Percentiles rank a stretch among this genome's conserved stretches.
phyloP scores from a whole-genome alignment of 345 rosid species.

The Acer negundo region DNA sequence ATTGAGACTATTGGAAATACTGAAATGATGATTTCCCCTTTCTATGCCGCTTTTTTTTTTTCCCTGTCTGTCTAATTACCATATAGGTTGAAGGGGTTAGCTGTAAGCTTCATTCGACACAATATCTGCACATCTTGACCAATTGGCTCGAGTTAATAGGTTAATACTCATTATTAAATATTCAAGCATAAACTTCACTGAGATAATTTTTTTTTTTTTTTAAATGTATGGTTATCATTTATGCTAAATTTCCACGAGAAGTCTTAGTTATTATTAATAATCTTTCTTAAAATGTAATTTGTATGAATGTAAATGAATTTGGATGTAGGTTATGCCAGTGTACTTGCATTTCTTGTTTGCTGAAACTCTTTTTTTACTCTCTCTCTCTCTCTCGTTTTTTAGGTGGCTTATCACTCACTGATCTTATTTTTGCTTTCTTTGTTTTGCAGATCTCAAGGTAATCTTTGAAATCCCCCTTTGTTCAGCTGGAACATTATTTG shows the following conservation, averaged over 20 bases:
- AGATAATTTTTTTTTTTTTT: background rate
- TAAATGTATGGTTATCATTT: slow-evolving; percentile 6
- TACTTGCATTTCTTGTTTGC: slow-evolving; percentile 12
- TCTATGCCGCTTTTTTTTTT: no score
- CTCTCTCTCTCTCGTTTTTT: background rate
- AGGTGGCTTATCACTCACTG: slow-evolving; percentile 12
- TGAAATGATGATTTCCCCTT: no score
- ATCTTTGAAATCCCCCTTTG: slow-evolving; percentile 37
- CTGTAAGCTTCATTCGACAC: background rate
- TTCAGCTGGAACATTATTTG: slow-evolving; percentile 26
- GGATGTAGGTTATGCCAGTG: background rate
- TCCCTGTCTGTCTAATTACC: background rate
- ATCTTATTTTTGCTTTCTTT: slow-evolving; percentile 20
- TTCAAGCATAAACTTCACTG: background rate
- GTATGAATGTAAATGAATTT: background rate
- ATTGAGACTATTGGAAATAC: no score
- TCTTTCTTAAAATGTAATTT: background rate
- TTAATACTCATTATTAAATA: background rate
- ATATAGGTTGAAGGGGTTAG: background rate
- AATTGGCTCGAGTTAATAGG: background rate
- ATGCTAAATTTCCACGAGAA: background rate
- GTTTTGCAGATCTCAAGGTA: slow-evolving; percentile 94
- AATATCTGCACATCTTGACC: background rate
- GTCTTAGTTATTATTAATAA: background rate
- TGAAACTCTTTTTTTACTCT: background rate